phyloP scores from a whole-genome alignment of 371 early-diverging fungal genomes.

The Lichtheimia ornata region DNA sequence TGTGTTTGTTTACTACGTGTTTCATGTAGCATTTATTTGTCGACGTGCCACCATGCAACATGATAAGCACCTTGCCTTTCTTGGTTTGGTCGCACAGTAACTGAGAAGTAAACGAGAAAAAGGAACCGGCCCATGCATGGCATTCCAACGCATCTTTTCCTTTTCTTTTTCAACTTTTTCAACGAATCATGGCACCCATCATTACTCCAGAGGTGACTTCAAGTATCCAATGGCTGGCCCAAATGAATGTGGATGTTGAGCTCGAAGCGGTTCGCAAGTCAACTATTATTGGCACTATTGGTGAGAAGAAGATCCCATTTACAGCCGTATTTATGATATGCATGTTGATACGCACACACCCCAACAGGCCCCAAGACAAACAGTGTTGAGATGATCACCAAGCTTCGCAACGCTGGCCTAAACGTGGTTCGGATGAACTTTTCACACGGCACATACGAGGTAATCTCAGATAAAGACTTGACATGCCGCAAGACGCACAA shows the following conservation, averaged over 20 bases:
- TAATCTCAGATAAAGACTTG: slow-evolving; percentile 6
- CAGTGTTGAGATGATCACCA: slow-evolving; percentile 76
- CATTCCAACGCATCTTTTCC: background rate
- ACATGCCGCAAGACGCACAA: too few relatives aligned
- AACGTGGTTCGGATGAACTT: slow-evolving; percentile 95
- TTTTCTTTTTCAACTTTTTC: background rate
- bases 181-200: slow-evolving; percentile 1
- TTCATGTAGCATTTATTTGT: too few relatives aligned
- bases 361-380: slow-evolving; percentile 68
- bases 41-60: too few relatives aligned
- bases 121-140: too few relatives aligned
- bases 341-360: background rate
- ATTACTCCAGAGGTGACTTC: slow-evolving; percentile 21
- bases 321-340: background rate
- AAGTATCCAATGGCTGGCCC: slow-evolving; percentile 75
- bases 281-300: slow-evolving; percentile 85
- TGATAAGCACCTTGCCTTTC: too few relatives aligned
- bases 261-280: slow-evolving; percentile 72
- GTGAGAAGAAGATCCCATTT: slow-evolving; percentile 26
- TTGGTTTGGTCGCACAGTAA: too few relatives aligned
- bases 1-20: too few relatives aligned
- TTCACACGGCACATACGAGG: slow-evolving; percentile 87
- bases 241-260: slow-evolving; percentile 65
- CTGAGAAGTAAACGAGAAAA: too few relatives aligned
- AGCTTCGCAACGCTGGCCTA: slow-evolving; percentile 89